Base-by-base conservation (phyloP, 73 alveolate species). In the Effrenium voratum region DNA sequence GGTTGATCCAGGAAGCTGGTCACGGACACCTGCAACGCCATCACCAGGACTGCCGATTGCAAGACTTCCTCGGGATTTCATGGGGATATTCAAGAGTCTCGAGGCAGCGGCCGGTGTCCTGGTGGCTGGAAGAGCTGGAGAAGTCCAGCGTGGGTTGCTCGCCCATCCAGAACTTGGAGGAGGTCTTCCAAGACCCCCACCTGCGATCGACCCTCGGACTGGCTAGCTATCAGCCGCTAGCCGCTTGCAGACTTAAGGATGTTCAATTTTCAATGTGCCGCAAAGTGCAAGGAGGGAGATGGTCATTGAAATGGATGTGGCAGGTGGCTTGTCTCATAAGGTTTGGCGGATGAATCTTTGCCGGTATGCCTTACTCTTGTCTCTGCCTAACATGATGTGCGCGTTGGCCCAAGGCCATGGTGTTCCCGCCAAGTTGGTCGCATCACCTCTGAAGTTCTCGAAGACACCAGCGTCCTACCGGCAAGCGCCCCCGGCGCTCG, bases 401-500 rank as follows among this genome's bases (percentile, higher is more conserved):
- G 26, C 63, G 26, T 52, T 52, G 8, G 40, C 40, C 12, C 50
- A 30, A 88, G 95, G 95, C 52, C 95, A 88, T 68, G 28, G 34
- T 73, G 44, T 68, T 12, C 86, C 95, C 72, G 95, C 95, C 84
- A 88, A 88, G 95, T 40, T 88, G 95, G 95, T 88, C 85, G 95
- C 95, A 36, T 88, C 95, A 41, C 95, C 95, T 49, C 85, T 88
- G 95, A 88, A 88, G 84, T 88, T 88, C 52, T 88, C 95, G n/a
- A 52, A n/a, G 46, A 88, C 95, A 16, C 95, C 86, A 43, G 32
- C 55, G 49, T 63, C 95, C 40, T 88, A 88, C 72, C 84, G 95
- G 49, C 44, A 43, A 66, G 52, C 86, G 1, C 95, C 95, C 73
- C 94, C 94, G 60, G 59, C 36, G 46, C 83, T 86, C 60, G 94